Base-by-base conservation (phyloP, 2,329 filamentous ascomycete species). In the Colletotrichum falcatum region DNA sequence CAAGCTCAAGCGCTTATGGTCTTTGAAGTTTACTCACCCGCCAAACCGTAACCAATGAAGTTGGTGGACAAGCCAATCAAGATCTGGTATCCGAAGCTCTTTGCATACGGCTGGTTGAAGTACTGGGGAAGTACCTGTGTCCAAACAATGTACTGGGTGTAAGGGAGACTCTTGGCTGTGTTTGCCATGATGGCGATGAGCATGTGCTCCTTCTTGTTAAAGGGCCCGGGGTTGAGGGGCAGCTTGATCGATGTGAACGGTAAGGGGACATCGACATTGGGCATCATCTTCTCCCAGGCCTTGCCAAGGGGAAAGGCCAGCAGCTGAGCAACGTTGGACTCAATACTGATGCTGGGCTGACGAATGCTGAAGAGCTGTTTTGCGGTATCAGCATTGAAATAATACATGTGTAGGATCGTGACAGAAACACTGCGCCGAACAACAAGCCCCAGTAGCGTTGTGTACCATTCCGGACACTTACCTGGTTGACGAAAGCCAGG, bases 151-250 rank as follows among this genome's bases (percentile, higher is more conserved):
- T 84, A 83, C 75, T 83, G 65, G 0, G 85, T 86, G 73, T 87
- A 87, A 0, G 85, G 85, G 18, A 81, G 75, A 30, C 80, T 80
- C 74, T 80, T 83, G 16, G 84, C 84, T 16, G 69, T 71, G 76
- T 91, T 91, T 65, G 90, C 88, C 86, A 89, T 88, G 77, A 89
- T 87, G 37, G 85, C 83, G 70, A 89, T 86, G 60, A 89, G 78
- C 81, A 87, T 83, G 75, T 90, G 88, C 77, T 90, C 88, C 78
- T 90, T 90, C 74, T 85, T 85, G 64, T 85, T 86, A 75, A 90
- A 90, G 2, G 84, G 84, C 0, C 87, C 87, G 0, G 87, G 87
- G 74, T 89, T 89, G 18, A 88, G 80, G 6, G 81, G 83, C 75
- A 86, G 84, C 26, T 82, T 80, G 28, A 81, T 74, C 12, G 85